Percentiles rank a stretch among this genome's conserved stretches.
phyloP scores from a whole-genome alignment of 768 basidiomycete species.

The Suillus fuscotomentosus region DNA sequence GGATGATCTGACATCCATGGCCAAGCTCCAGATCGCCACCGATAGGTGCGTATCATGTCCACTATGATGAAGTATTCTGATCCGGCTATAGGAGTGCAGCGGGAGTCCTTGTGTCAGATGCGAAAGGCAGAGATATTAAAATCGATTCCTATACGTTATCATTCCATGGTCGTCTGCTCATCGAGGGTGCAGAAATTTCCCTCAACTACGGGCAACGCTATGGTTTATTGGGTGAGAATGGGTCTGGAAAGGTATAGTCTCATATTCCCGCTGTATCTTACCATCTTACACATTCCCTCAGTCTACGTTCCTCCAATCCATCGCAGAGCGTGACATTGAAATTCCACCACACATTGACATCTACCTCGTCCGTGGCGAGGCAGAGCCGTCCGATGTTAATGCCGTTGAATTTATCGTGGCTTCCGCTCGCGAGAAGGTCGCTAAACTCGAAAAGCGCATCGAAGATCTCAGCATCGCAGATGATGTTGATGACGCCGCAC shows the following conservation, averaged over 20 bases:
- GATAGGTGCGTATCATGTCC: slow-evolving; percentile 59
- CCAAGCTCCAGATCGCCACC: slow-evolving; percentile 84
- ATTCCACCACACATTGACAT: slow-evolving; percentile 97
- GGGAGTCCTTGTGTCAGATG: slow-evolving; percentile 91
- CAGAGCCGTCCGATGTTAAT: slow-evolving; percentile 91
- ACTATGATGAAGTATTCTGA: slow-evolving; percentile 3
- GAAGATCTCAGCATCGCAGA: slow-evolving; percentile 93
- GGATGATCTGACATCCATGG: slow-evolving; percentile 85
- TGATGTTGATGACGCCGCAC: slow-evolving; percentile 80
- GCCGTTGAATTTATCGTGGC: slow-evolving; percentile 97
- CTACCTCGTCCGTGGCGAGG: slow-evolving; percentile 95
- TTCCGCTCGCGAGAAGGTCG: slow-evolving; percentile 91
- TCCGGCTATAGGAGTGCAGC: slow-evolving; percentile 66
- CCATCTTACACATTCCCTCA: slow-evolving; percentile 27
- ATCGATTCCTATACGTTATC: slow-evolving; percentile 94
- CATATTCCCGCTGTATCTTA: slow-evolving; percentile 7
- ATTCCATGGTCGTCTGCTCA: slow-evolving; percentile 90
- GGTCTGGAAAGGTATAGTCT: slow-evolving; percentile 87
- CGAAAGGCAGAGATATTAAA: slow-evolving; percentile 94
- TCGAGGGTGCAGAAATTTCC: slow-evolving; percentile 63
- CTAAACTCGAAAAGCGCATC: slow-evolving; percentile 87
- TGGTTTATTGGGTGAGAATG: slow-evolving; percentile 95
- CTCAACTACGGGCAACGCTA: slow-evolving; percentile 93
- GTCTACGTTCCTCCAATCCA: slow-evolving; percentile 96
- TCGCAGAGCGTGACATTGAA: slow-evolving; percentile 92